Conservation (phyloP, 2,329 filamentous ascomycete genomes). For the Beauveria scarabaeidicola region DNA sequence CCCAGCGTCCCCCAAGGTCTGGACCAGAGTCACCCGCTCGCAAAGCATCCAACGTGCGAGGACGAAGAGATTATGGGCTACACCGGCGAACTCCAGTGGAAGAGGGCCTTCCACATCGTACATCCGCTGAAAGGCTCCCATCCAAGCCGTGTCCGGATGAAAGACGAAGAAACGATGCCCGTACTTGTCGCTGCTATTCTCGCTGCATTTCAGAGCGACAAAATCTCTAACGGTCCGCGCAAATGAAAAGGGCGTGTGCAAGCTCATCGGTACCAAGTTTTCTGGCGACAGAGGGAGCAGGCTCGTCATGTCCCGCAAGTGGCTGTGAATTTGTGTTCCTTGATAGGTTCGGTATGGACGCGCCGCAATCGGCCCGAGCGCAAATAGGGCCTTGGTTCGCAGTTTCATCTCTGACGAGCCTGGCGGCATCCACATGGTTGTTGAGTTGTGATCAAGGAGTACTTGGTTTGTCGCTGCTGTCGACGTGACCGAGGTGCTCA, state of each 20-base stretch:
- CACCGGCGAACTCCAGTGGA: slow-evolving; percentile 1
- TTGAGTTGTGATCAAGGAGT: background rate
- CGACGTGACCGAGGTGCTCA: background rate
- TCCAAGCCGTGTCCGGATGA: slow-evolving; percentile 9
- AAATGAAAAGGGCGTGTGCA: background rate
- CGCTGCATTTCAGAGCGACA: slow-evolving; percentile 2
- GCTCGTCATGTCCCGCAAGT: background rate
- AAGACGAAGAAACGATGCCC: slow-evolving; percentile 11
- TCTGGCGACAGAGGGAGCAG: background rate
- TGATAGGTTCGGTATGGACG: slow-evolving; percentile 7
- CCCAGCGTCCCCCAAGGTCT: slow-evolving; percentile 6
- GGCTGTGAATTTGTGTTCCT: background rate
- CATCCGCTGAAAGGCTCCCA: slow-evolving; percentile 8
- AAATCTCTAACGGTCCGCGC: slow-evolving; percentile 9
- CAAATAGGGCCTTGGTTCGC: slow-evolving; percentile 6
- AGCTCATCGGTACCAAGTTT: background rate
- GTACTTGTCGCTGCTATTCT: background rate
- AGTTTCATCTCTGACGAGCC: slow-evolving; percentile 4
- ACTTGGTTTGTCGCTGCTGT: background rate
- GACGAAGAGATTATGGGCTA: slow-evolving; percentile 6
- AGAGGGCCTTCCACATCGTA: background rate
- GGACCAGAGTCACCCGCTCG: slow-evolving; percentile 9
- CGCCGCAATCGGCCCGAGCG: background rate
- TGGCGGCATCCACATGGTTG: background rate
- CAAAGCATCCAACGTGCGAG: slow-evolving; percentile 11